These are phyloP conservation scores for Podospora anserina DNA, from an alignment of 495 filamentous ascomycete species.

Conservation along the genomic window DNA sequence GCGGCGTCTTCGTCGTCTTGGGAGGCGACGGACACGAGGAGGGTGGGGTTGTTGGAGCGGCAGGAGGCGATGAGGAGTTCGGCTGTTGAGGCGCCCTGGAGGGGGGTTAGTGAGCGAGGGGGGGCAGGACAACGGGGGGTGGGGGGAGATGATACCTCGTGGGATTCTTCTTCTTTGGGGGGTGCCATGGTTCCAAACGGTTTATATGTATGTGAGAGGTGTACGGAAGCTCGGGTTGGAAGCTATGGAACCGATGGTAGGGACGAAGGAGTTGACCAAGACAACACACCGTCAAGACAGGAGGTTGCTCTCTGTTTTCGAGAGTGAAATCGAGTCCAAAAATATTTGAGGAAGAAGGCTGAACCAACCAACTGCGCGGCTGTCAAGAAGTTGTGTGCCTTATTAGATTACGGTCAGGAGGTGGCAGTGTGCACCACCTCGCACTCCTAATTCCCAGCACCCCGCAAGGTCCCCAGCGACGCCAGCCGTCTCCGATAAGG, in stretches of 20 bases:
- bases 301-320: neutral
- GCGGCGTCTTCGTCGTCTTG: conserved; percentile 45
- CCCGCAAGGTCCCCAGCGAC: neutral
- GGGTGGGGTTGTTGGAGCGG: conserved; percentile 83
- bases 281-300: neutral
- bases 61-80: conserved; percentile 91
- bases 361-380: neutral
- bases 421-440: conserved; percentile 4
- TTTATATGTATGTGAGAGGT: neutral
- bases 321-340: neutral
- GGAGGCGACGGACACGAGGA: conserved; percentile 61
- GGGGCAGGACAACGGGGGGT: neutral
- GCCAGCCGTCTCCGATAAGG: neutral
- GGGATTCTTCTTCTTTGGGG: conserved; percentile 4
- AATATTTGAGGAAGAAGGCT: neutral
- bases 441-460: neutral
- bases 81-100: conserved; percentile 75
- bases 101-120: neutral
- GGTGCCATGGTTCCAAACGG: neutral
- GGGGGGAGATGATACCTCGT: neutral
- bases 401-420: conserved; percentile 1
- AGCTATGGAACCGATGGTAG: neutral
- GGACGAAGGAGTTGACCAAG: neutral
- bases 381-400: neutral
- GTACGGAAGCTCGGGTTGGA: neutral